A percentile compares a stretch with the other conserved stretches of the same genome.
Conservation (phyloP, 768 basidiomycete genomes). For the Suillus cothurnatus region DNA sequence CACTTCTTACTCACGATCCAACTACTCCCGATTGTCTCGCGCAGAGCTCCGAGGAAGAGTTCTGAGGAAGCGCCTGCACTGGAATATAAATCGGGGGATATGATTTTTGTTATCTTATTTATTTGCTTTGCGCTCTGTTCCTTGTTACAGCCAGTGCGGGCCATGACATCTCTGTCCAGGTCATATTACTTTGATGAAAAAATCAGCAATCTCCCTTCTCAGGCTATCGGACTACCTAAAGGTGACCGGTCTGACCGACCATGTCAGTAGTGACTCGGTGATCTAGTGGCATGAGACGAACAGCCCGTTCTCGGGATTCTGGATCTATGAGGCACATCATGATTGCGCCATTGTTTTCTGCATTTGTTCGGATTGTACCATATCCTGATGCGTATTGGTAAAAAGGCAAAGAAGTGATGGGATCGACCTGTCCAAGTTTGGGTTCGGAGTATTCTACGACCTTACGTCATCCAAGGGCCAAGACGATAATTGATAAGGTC, state of each 20-base stretch:
- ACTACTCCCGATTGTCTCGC: slow-evolving; percentile 17
- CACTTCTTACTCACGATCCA: slow-evolving; percentile 17
- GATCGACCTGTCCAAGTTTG: background rate
- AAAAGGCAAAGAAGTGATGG: background rate
- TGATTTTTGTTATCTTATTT: background rate
- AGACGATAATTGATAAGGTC: background rate
- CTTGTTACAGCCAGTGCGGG: background rate
- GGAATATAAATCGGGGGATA: slow-evolving; percentile 10
- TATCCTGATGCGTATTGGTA: background rate
- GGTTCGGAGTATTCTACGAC: too few species aligned
- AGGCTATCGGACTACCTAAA: background rate
- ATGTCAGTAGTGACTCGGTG: background rate
- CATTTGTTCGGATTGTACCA: background rate
- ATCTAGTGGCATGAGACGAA: background rate
- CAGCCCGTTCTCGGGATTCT: background rate
- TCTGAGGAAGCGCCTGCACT: slow-evolving; percentile 1
- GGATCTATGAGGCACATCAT: background rate
- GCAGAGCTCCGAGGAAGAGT: slow-evolving; percentile 5
- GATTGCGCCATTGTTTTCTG: background rate
- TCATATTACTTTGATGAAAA: background rate
- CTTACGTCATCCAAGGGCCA: background rate
- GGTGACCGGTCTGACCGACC: too few species aligned
- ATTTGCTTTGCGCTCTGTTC: background rate
- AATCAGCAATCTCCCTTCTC: background rate
- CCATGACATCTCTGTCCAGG: background rate